Conservation (phyloP, 2,329 filamentous ascomycete species). For the Raffaelea deltoideospora region DNA sequence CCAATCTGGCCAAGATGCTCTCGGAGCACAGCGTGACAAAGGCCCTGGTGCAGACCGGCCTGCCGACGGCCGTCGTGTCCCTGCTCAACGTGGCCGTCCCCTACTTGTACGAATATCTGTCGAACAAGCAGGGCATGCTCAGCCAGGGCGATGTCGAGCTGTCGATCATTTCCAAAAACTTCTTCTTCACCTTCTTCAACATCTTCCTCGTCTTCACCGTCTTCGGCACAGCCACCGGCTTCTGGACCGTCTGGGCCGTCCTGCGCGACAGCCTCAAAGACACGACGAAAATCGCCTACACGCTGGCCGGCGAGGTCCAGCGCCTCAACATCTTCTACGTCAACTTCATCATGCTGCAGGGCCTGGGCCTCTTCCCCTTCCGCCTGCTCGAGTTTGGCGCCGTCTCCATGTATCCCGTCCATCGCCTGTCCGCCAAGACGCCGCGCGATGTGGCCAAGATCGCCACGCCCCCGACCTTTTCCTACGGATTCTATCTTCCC, state of each 20-base stretch:
- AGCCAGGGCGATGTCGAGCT: constrained; percentile 90
- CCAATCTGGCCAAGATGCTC: constrained; percentile 52
- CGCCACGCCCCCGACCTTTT: constrained; percentile 70
- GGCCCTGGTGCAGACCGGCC: constrained; percentile 70
- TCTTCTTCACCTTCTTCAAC: constrained; percentile 99
- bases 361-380: constrained; percentile 85
- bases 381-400: constrained; percentile 80
- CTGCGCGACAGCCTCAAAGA: constrained; percentile 64
- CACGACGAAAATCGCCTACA: constrained; percentile 60
- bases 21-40: constrained; percentile 52
- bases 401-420: constrained; percentile 69
- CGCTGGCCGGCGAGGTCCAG: constrained; percentile 62
- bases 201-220: constrained; percentile 91
- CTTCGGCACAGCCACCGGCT: constrained; percentile 66
- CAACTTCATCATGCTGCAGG: constrained; percentile 87
- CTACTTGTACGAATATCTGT: constrained; percentile 87
- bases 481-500: constrained; percentile 90
- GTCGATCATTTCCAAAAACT: constrained; percentile 94
- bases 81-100: constrained; percentile 81
- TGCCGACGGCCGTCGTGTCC: constrained; percentile 75
- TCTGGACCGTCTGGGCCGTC: constrained; percentile 44
- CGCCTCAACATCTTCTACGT: constrained; percentile 71
- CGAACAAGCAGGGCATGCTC: constrained; percentile 84
- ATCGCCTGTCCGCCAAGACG: constrained; percentile 64
- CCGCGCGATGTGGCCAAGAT: constrained; percentile 80